Evolutionary conservation across 2,329 filamentous ascomycete species (phyloP).

Genomic region (Purpureocillium lavendulum): DNA sequence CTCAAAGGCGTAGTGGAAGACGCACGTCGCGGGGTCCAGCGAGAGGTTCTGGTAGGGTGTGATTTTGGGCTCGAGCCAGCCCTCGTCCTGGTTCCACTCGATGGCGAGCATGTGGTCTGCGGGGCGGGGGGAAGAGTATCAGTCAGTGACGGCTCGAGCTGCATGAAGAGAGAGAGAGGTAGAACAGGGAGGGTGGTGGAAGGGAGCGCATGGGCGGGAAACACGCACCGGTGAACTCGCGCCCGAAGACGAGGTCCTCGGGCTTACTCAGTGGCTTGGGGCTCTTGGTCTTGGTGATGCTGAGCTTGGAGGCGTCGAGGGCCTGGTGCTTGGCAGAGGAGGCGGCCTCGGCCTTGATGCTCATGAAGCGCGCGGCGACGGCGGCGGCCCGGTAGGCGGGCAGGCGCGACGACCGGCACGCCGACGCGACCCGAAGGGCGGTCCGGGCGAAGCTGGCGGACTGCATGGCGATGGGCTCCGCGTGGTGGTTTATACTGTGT

Average conservation of each 20-base stretch:
- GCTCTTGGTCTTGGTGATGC: conserved; percentile 62
- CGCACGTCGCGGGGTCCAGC: conserved; percentile 90
- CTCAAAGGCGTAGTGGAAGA: conserved; percentile 97
- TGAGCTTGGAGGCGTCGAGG: conserved; percentile 71
- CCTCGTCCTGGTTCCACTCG: conserved; percentile 80
- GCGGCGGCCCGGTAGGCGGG: conserved; percentile 20
- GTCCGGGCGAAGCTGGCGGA: conserved; percentile 19
- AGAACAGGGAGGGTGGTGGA: too few relatives aligned
- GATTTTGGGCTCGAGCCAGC: conserved; percentile 79
- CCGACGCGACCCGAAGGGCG: conserved; percentile 25
- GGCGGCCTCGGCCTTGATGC: conserved; percentile 42
- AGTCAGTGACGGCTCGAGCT: too few relatives aligned
- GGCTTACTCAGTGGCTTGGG: conserved; percentile 69
- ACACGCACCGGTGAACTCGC: conserved; percentile 70
- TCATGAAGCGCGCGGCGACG: conserved; percentile 34
- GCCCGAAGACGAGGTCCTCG: conserved; percentile 82
- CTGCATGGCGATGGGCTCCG: conserved; percentile 15
- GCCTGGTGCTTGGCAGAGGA: conserved; percentile 48
- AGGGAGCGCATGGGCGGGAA: too few relatives aligned
- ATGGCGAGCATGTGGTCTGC: conserved; percentile 93
- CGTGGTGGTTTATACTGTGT: too few relatives aligned
- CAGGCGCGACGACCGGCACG: conserved; percentile 24
- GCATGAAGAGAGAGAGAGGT: too few relatives aligned
- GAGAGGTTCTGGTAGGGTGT: conserved; percentile 94
- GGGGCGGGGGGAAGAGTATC: too few relatives aligned